phyloP scores from a whole-genome alignment of 2,329 filamentous ascomycete genomes.

The Xylariomycetidae sp. region DNA sequence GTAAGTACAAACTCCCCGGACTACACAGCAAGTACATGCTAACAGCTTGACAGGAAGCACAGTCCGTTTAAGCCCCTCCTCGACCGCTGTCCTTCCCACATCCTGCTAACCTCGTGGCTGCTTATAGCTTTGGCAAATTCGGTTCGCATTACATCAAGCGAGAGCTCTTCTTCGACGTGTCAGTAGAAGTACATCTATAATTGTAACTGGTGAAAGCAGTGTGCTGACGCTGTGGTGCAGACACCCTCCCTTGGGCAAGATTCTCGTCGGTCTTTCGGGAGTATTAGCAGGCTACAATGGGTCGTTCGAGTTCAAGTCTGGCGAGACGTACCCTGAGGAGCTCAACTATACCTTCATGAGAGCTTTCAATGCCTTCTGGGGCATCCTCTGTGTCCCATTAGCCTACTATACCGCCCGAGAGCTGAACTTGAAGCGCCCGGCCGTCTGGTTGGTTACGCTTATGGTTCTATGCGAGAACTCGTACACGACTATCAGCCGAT shows the following conservation, averaged over 20 bases:
- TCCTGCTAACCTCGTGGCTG: conserved; percentile 20
- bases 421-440: conserved; percentile 77
- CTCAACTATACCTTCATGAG: conserved; percentile 99
- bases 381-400: conserved; percentile 84
- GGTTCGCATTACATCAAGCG: conserved; percentile 98
- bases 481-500: conserved; percentile 97
- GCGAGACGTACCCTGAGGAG: conserved; percentile 88
- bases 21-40: conserved; percentile 6
- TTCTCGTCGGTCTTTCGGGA: conserved; percentile 93
- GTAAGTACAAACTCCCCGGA: conserved; percentile 20
- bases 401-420: conserved; percentile 95
- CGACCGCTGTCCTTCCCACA: conserved; percentile 7
- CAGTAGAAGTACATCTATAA: conserved; percentile 22
- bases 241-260: conserved; percentile 91
- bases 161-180: conserved; percentile 94
- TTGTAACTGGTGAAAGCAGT: conserved; percentile 3
- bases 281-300: conserved; percentile 98
- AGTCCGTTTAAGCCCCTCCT: conserved; percentile 39
- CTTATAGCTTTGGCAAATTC: conserved; percentile 82
- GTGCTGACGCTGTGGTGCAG: conserved; percentile 17
- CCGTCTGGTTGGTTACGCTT: conserved; percentile 90
- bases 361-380: conserved; percentile 93
- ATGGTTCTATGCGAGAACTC: conserved; percentile 99
- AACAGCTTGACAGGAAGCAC: conserved; percentile 42
- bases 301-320: conserved; percentile 98